Conservation (phyloP, 352 stramenopile species). For the Pythium scleroteichum region DNA sequence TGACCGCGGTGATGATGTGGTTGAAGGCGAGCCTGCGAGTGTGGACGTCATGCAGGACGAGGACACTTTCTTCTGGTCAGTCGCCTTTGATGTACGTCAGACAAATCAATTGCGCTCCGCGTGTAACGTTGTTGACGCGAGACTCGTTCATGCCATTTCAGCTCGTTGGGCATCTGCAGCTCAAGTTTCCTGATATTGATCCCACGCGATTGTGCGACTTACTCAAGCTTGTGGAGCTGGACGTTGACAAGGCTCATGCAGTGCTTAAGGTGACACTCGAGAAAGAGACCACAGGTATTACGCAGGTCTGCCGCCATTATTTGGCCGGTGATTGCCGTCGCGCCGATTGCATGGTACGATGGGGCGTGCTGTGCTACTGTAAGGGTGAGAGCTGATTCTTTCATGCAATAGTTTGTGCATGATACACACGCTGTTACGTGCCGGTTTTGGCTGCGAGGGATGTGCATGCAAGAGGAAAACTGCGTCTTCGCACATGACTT, state of each 20-base stretch:
- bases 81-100: slow-evolving; percentile 72
- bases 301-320: slow-evolving; percentile 84
- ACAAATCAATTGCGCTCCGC: neutral
- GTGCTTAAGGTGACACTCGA: slow-evolving; percentile 79
- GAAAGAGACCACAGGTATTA: slow-evolving; percentile 60
- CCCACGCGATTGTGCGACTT: slow-evolving; percentile 72
- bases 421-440: slow-evolving; percentile 84
- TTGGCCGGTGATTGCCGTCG: slow-evolving; percentile 78
- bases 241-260: slow-evolving; percentile 72
- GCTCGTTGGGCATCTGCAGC: slow-evolving; percentile 78
- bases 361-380: neutral
- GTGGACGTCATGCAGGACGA: slow-evolving; percentile 59
- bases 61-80: slow-evolving; percentile 86
- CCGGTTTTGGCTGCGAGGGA: slow-evolving; percentile 81
- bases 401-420: slow-evolving; percentile 70
- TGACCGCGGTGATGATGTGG: slow-evolving; percentile 15
- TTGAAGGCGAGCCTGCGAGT: slow-evolving; percentile 16
- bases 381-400: neutral
- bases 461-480: slow-evolving; percentile 74
- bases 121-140: neutral
- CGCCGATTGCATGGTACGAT: slow-evolving; percentile 81
- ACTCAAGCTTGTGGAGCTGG: slow-evolving; percentile 69
- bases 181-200: slow-evolving; percentile 84
- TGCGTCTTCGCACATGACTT: slow-evolving; percentile 87
- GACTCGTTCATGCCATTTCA: slow-evolving; percentile 22